Conservation (phyloP, 2,329 filamentous ascomycete genomes). For the Claviceps quebecensis region DNA sequence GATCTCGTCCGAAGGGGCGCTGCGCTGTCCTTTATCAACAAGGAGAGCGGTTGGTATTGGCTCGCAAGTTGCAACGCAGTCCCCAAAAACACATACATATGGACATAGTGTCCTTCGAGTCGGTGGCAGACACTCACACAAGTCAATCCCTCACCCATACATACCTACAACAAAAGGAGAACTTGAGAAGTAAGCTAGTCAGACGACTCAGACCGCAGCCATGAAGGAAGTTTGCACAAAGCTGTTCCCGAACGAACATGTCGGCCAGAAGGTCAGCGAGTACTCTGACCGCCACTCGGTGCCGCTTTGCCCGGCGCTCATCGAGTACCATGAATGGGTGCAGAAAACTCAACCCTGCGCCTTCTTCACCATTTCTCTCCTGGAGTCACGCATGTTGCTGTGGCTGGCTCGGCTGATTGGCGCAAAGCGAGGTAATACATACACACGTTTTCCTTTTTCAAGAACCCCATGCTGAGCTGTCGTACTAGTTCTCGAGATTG, state of each 20-base stretch:
- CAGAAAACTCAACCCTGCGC: constrained; percentile 3
- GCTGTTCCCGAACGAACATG: constrained; percentile 6
- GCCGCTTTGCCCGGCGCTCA: not conserved
- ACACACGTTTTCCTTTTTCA: not conserved
- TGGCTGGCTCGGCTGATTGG: constrained; percentile 3
- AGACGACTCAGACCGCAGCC: not conserved
- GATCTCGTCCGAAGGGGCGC: too few species aligned
- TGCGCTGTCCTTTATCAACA: too few species aligned
- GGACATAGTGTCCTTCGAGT: too few species aligned
- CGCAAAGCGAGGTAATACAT: not conserved
- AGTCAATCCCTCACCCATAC: not conserved
- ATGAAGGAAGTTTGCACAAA: not conserved
- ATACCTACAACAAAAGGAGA: too few species aligned
- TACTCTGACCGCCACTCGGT: constrained; percentile 5
- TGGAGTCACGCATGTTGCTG: constrained; percentile 5
- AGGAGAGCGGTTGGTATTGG: too few species aligned
- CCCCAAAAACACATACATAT: too few species aligned
- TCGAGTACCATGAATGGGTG: constrained; percentile 4
- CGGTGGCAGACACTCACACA: too few species aligned
- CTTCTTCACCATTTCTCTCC: constrained; percentile 5
- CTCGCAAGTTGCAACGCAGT: too few species aligned
- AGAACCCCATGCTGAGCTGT: too few species aligned
- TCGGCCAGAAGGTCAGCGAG: constrained; percentile 6
- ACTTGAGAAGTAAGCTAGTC: not conserved
- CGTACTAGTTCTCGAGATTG: constrained; percentile 1